Base-by-base conservation (phyloP, 805 yeast species). In the Spathaspora passalidarum region DNA sequence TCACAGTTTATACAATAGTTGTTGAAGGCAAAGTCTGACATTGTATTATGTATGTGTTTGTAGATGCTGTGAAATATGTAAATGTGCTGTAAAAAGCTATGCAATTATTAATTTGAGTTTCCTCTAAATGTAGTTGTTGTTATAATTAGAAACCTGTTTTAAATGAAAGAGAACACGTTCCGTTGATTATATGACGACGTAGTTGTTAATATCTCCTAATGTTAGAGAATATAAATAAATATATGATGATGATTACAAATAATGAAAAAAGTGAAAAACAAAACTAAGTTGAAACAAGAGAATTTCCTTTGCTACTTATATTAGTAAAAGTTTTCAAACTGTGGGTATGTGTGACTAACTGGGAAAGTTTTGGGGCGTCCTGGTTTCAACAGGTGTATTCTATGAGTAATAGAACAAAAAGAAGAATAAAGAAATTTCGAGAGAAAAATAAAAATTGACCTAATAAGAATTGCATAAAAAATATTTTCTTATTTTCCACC, bases 11-110 rank as follows among this genome's bases (percentile, higher is more conserved):
- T 61, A 53, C 73, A 67, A 52, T 65, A 67, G 53, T 67, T 65
- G 49, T 67, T 65, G 51, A 67, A 67, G 59, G 65, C 65, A 26
- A 57, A 55, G 46, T 62, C 66, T 36, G 78, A 65, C 78, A 75
- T 73, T 39, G 18, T 46, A 16, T 25, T 11, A 20, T 38, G 29
- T 29, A 29, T 13, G 21, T 43, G 13, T 29, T 38, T 26, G 22
- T 19, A 29, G n/a, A 35, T 19, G 42, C 17, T 22, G 21, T 34
- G 18, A 9, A 19, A 38, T n/a, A 37, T 42, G 46, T 18, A 25
- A 25, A 19, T 34, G 32, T 19, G 21, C 21, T 20, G 38, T 38
- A 23, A 38, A 29, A 17, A 22, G 25, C 25, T 26, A 26, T 29
- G 34, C 34, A 29, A 29, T n/a, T 7, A 4, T 25, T 25, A 17